These are phyloP conservation scores for Fraxinus velutina DNA, from an alignment of 305 asterid species.

Conservation along the genomic window DNA sequence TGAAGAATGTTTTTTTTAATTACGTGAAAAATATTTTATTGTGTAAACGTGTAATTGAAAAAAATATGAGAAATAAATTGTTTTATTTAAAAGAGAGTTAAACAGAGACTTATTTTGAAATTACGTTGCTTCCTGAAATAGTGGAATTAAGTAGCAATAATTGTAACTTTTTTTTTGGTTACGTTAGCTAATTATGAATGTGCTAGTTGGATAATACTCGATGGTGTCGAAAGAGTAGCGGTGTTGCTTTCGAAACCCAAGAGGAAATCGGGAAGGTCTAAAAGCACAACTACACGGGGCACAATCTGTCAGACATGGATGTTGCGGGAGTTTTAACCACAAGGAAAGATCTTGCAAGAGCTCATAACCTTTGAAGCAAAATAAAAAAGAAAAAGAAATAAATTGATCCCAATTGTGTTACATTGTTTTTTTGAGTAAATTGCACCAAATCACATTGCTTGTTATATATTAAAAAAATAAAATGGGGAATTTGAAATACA, in stretches of 20 bases:
- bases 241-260: neutral
- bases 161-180: neutral
- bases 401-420: neutral
- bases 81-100: too few relatives aligned
- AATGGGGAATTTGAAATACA: neutral
- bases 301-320: neutral
- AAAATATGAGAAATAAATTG: too few relatives aligned
- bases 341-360: neutral
- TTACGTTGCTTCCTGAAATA: neutral
- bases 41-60: too few relatives aligned
- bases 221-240: neutral
- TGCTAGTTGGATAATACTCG: neutral
- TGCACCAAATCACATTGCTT: neutral
- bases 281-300: neutral
- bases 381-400: neutral
- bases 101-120: neutral
- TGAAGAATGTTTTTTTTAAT: too few relatives aligned
- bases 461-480: neutral
- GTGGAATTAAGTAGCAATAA: neutral
- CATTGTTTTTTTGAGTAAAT: neutral
- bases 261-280: neutral
- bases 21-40: too few relatives aligned
- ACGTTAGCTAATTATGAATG: neutral
- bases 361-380: neutral
- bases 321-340: neutral